Percentiles rank a stretch among this genome's conserved stretches.
Evolutionary conservation across 1,139 yeast species (phyloP).

Genomic region (Meyerozyma carpophila): DNA sequence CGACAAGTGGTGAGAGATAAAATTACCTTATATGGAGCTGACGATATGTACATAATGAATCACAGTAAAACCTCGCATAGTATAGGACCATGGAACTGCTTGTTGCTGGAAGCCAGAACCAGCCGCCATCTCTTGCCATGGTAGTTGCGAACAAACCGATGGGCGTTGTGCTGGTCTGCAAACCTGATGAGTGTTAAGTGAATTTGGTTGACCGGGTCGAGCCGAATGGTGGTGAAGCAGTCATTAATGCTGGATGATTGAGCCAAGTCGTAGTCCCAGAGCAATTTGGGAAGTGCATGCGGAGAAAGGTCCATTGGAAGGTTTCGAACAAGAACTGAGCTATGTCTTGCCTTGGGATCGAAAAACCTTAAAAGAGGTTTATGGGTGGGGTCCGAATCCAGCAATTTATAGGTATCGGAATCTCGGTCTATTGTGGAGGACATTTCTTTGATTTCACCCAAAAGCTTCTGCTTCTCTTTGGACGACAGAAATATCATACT

Average conservation of each 20-base stretch:
- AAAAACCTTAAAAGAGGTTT: constrained; percentile 10
- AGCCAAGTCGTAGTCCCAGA: constrained; percentile 39
- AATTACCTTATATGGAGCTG: neutral
- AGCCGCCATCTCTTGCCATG: constrained; percentile 45
- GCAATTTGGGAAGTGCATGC: constrained; percentile 23
- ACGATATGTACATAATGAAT: constrained; percentile 12
- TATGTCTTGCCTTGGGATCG: constrained; percentile 10
- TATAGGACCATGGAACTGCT: constrained; percentile 32
- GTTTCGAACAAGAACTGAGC: constrained; percentile 31
- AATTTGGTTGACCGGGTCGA: constrained; percentile 24
- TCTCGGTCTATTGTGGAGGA: neutral
- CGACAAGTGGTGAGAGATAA: neutral
- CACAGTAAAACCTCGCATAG: constrained; percentile 28
- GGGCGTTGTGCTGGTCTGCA: constrained; percentile 42
- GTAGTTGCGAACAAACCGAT: constrained; percentile 47
- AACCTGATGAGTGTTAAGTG: constrained; percentile 41
- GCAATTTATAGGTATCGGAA: neutral
- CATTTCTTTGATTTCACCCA: neutral
- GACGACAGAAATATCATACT: neutral
- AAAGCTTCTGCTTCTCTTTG: neutral
- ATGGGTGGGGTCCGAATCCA: constrained; percentile 9
- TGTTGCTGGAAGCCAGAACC: constrained; percentile 22
- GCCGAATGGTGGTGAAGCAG: constrained; percentile 19
- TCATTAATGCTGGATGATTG: constrained; percentile 10
- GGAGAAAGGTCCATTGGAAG: constrained; percentile 37